Conservation (phyloP, 1,284 basidiomycete species). For the Peniophora sp. region DNA sequence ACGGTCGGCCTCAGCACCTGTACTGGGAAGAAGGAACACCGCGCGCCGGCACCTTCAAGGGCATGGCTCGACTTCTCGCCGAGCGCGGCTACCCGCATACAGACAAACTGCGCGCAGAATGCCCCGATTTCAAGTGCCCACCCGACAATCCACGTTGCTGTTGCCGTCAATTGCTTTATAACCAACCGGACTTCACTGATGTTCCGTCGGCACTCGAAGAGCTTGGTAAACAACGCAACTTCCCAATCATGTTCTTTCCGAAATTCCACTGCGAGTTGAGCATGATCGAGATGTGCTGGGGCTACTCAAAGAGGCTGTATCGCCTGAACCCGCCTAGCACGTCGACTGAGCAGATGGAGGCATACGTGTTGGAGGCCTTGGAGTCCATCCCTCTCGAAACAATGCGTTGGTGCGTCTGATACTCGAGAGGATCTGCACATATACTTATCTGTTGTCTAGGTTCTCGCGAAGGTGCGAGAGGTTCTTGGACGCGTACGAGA, state of each 20-base stretch:
- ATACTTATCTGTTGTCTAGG: background rate
- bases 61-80: constrained; percentile 24
- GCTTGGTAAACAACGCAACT: background rate
- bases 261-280: constrained; percentile 17
- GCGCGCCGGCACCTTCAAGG: constrained; percentile 23
- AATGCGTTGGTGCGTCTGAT: constrained; percentile 2
- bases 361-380: constrained; percentile 4
- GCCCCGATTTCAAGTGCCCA: background rate
- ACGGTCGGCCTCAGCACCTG: constrained; percentile 23
- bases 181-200: constrained; percentile 14
- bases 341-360: constrained; percentile 9
- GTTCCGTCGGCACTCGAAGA: constrained; percentile 12
- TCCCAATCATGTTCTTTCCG: constrained; percentile 8
- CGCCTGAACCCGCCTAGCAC: constrained; percentile 5
- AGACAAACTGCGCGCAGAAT: background rate
- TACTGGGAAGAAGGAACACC: constrained; percentile 25
- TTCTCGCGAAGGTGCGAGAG: constrained; percentile 3
- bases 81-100: constrained; percentile 15
- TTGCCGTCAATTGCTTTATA: constrained; percentile 12
- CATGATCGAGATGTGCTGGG: constrained; percentile 16
- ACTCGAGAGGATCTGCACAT: background rate
- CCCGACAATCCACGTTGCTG: constrained; percentile 9
- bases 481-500: constrained; percentile 14
- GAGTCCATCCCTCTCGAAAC: constrained; percentile 4
- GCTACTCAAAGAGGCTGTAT: constrained; percentile 12